These are phyloP conservation scores for Colletotrichum sp. DNA, from an alignment of 2,329 filamentous ascomycete species.

Conservation along the genomic window DNA sequence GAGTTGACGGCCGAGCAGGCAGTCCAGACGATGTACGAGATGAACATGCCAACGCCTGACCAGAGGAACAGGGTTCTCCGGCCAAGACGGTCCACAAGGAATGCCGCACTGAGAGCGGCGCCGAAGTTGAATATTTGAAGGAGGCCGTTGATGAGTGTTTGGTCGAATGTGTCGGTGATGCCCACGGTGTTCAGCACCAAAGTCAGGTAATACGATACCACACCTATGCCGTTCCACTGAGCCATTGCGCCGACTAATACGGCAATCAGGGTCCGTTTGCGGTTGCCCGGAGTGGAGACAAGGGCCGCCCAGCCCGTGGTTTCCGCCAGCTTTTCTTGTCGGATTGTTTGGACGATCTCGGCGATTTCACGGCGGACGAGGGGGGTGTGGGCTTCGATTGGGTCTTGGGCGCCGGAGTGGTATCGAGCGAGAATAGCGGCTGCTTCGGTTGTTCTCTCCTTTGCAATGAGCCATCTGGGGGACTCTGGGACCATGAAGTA, in stretches of 20 bases:
- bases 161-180: slow-evolving; percentile 34
- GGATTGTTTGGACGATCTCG: slow-evolving; percentile 16
- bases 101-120: slow-evolving; percentile 36
- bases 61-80: slow-evolving; percentile 41
- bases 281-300: slow-evolving; percentile 22
- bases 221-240: slow-evolving; percentile 36
- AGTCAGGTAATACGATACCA: slow-evolving; percentile 31
- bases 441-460: slow-evolving; percentile 56
- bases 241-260: slow-evolving; percentile 22
- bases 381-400: slow-evolving; percentile 35
- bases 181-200: slow-evolving; percentile 39
- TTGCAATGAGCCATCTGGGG: slow-evolving; percentile 52
- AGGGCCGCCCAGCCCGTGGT: slow-evolving; percentile 21
- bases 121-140: slow-evolving; percentile 34
- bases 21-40: slow-evolving; percentile 39
- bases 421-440: slow-evolving; percentile 51
- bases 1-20: slow-evolving; percentile 35
- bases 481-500: slow-evolving; percentile 49
- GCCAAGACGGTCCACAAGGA: slow-evolving; percentile 41
- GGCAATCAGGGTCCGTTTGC: slow-evolving; percentile 6
- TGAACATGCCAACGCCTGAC: slow-evolving; percentile 34
- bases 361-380: background rate
- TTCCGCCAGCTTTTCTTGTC: slow-evolving; percentile 7
- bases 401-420: slow-evolving; percentile 42
- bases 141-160: slow-evolving; percentile 42